These are phyloP conservation scores for Microcyclospora pomicola DNA, from an alignment of 2,329 filamentous ascomycete species.

Conservation along the genomic window DNA sequence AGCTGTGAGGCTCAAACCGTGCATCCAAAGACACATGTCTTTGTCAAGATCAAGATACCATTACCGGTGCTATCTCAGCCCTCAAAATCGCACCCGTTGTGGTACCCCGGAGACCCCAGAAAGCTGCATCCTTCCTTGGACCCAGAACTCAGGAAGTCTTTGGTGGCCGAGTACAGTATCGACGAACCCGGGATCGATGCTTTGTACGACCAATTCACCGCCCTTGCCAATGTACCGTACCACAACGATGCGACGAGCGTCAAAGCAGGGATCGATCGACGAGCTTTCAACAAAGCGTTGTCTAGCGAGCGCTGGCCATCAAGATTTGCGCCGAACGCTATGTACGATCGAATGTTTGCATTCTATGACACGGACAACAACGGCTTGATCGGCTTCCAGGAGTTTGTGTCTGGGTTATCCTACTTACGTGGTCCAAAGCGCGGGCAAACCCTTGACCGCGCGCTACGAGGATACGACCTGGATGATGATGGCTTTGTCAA, in stretches of 20 bases:
- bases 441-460: conserved; percentile 53
- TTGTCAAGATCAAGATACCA: conserved; percentile 89
- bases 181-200: conserved; percentile 82
- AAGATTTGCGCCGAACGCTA: conserved; percentile 71
- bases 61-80: conserved; percentile 68
- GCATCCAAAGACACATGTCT: conserved; percentile 83
- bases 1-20: conserved; percentile 55
- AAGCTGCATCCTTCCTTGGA: conserved; percentile 55
- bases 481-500: conserved; percentile 77
- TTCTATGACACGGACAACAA: conserved; percentile 91
- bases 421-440: conserved; percentile 44
- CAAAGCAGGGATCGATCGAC: conserved; percentile 73
- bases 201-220: conserved; percentile 93
- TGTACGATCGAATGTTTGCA: conserved; percentile 91
- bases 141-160: conserved; percentile 50
- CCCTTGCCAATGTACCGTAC: conserved; percentile 79
- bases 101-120: conserved; percentile 78
- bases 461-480: conserved; percentile 84
- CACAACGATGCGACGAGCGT: conserved; percentile 65
- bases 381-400: conserved; percentile 78
- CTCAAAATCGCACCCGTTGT: conserved; percentile 65
- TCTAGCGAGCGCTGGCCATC: conserved; percentile 47
- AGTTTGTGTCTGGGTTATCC: conserved; percentile 75
- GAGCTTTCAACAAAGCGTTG: conserved; percentile 83
- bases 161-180: conserved; percentile 35